phyloP scores from a whole-genome alignment of 192 early-diverging fungal genomes.

The Diversispora eburnea region DNA sequence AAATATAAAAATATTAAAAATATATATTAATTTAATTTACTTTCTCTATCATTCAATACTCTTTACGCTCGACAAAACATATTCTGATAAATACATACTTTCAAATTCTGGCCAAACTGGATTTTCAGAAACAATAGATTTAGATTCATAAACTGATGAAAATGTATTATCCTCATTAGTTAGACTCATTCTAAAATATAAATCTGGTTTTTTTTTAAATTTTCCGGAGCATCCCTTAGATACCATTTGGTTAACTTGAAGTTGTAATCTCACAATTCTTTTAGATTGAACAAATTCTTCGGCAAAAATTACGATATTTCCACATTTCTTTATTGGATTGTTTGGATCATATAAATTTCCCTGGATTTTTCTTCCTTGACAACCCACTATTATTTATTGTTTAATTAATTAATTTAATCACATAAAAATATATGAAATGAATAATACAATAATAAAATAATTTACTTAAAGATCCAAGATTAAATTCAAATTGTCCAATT shows the following conservation, averaged over 20 bases:
- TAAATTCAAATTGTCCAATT: constrained; percentile 32
- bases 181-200: constrained; percentile 38
- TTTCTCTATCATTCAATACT: not conserved
- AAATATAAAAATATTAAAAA: no score
- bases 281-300: constrained; percentile 37
- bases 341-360: constrained; percentile 19
- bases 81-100: constrained; percentile 24
- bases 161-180: constrained; percentile 36
- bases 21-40: not conserved
- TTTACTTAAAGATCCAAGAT: constrained; percentile 41
- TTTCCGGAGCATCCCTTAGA: constrained; percentile 23
- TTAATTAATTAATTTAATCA: constrained; percentile 13
- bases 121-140: constrained; percentile 9
- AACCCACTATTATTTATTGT: constrained; percentile 32
- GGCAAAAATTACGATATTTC: constrained; percentile 40
- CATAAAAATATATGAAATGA: constrained; percentile 31
- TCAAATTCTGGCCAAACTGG: constrained; percentile 33
- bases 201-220: constrained; percentile 33
- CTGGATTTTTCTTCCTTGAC: not conserved
- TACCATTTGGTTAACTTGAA: constrained; percentile 36
- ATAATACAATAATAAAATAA: constrained; percentile 18
- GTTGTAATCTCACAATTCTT: constrained; percentile 32
- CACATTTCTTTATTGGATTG: constrained; percentile 34
- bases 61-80: no score
- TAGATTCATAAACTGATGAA: constrained; percentile 36